Evolutionary conservation across 2,329 filamentous ascomycete genomes (phyloP).

Genomic region (Fusarium nelsonii): DNA sequence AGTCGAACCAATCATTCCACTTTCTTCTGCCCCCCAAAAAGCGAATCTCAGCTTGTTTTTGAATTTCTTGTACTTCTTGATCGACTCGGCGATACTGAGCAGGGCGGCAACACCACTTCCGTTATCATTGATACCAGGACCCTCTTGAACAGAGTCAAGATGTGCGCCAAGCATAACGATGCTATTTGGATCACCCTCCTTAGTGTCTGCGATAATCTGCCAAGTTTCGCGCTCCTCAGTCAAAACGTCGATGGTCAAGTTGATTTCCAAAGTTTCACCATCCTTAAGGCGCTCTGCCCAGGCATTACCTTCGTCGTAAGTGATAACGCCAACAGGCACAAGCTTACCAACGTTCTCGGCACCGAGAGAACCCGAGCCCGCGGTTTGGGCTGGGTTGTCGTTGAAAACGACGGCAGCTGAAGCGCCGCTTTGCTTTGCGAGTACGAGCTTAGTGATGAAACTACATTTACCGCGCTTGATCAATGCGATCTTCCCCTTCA

Average conservation of each 20-base stretch:
- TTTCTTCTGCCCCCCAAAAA: conserved; percentile 58
- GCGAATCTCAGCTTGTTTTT: conserved; percentile 57
- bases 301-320: conserved; percentile 49
- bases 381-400: conserved; percentile 61
- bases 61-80: conserved; percentile 53
- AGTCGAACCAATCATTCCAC: conserved; percentile 56
- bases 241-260: conserved; percentile 53
- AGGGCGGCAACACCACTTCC: conserved; percentile 54
- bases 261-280: conserved; percentile 51
- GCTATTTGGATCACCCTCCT: conserved; percentile 55
- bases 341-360: conserved; percentile 53
- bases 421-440: conserved; percentile 54
- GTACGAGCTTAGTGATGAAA: conserved; percentile 56
- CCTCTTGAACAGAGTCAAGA: conserved; percentile 55
- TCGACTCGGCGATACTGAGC: conserved; percentile 52
- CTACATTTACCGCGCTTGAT: conserved; percentile 59
- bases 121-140: conserved; percentile 58
- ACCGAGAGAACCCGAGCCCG: conserved; percentile 65
- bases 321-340: conserved; percentile 53
- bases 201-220: conserved; percentile 58
- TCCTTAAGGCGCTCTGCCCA: conserved; percentile 51
- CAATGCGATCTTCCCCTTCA: conserved; percentile 57
- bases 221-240: conserved; percentile 54
- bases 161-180: conserved; percentile 58
- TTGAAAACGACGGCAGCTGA: conserved; percentile 69